Evolutionary conservation across 305 asterid species (phyloP).

Genomic region (Caryopteris hybrid): DNA sequence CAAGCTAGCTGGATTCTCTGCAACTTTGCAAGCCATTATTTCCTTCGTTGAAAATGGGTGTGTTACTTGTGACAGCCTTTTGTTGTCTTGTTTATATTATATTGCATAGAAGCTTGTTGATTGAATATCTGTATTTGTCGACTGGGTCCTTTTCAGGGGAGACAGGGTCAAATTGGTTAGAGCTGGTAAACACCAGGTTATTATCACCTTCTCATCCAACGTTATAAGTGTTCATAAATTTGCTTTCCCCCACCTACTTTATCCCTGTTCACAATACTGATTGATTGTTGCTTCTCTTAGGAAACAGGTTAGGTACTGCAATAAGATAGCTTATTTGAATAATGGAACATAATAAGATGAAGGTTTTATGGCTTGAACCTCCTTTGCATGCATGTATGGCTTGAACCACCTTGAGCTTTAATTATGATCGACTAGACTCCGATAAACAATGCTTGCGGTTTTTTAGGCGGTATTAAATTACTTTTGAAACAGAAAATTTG

Average conservation of each 20-base stretch:
- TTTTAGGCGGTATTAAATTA: not conserved
- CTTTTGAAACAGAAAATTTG: not conserved
- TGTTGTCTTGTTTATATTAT: constrained; percentile 1
- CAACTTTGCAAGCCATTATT: constrained; percentile 97
- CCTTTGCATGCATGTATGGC: not conserved
- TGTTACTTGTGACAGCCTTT: constrained; percentile 22
- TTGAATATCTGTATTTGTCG: constrained; percentile 17
- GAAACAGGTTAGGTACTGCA: constrained; percentile 1
- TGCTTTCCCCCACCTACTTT: not conserved
- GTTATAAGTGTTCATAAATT: not conserved
- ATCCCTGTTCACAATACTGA: not conserved
- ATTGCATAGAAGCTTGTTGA: constrained; percentile 5
- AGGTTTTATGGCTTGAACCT: constrained; percentile 4
- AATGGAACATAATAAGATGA: not conserved
- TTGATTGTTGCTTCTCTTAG: constrained; percentile 8
- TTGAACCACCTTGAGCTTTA: not conserved
- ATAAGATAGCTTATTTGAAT: constrained; percentile 11
- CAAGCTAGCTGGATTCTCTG: constrained; percentile 98
- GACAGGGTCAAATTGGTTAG: constrained; percentile 83
- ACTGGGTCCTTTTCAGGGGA: constrained; percentile 58
- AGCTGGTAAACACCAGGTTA: constrained; percentile 99
- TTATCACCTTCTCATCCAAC: constrained; percentile 11
- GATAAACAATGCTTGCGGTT: not conserved
- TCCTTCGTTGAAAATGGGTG: constrained; percentile 98
- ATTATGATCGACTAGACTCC: not conserved